These are phyloP conservation scores for Colletotrichum sansevieriae DNA, from an alignment of 2,329 filamentous ascomycete genomes.

Conservation along the genomic window DNA sequence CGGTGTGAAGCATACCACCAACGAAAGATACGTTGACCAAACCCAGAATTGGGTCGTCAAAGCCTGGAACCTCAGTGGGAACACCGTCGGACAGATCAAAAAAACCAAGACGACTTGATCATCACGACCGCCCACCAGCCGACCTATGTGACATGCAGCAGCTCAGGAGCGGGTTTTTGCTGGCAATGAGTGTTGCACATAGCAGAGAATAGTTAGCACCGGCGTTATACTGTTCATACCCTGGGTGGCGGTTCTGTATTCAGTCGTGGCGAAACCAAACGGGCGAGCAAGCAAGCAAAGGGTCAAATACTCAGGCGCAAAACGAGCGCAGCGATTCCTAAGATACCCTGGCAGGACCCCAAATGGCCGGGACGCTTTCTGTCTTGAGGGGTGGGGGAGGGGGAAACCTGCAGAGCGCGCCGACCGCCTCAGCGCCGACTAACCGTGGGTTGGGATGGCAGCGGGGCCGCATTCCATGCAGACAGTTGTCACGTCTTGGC, in stretches of 20 bases:
- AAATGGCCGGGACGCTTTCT: slow-evolving; percentile 1
- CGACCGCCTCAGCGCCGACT: slow-evolving; percentile 25
- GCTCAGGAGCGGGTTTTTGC: too few relatives aligned
- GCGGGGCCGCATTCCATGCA: slow-evolving; percentile 17
- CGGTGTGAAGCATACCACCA: slow-evolving; percentile 75
- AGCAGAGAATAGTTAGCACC: too few relatives aligned
- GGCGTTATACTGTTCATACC: too few relatives aligned
- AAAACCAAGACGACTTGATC: slow-evolving; percentile 25
- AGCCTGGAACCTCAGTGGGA: slow-evolving; percentile 71
- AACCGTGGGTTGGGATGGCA: slow-evolving; percentile 27
- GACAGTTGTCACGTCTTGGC: neutral
- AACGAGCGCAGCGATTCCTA: neutral
- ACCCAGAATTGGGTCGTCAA: slow-evolving; percentile 79
- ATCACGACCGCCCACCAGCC: too few relatives aligned
- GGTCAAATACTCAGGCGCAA: too few relatives aligned
- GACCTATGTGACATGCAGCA: too few relatives aligned
- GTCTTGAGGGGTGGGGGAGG: neutral
- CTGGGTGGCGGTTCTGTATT: neutral
- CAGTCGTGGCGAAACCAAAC: neutral
- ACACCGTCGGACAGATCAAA: slow-evolving; percentile 39
- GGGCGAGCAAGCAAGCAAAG: too few relatives aligned
- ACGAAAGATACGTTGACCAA: slow-evolving; percentile 79
- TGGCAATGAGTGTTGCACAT: too few relatives aligned
- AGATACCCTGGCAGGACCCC: slow-evolving; percentile 21
- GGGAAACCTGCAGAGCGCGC: neutral